Evolutionary conservation across 2,329 filamentous ascomycete species (phyloP), one percentile per base, ranked within the genome.

Genomic region (Sclerotinia sclerotiorum): DNA sequence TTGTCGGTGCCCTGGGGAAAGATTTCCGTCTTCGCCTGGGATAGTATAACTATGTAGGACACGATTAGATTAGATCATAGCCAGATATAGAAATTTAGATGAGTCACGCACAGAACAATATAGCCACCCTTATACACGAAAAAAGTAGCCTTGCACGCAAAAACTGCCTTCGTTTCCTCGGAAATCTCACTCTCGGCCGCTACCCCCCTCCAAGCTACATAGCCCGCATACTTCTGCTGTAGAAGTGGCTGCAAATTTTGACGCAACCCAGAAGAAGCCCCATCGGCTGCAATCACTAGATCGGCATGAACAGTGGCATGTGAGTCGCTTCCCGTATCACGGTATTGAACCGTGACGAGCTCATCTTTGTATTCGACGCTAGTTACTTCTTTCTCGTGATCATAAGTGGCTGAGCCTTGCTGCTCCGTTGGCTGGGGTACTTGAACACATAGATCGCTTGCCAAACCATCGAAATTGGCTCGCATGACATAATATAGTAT

Each of bases 401-500:
- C 29, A 1, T 66, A 66, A 19, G 15, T 27, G 39, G 49, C 52
- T 7, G 52, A 49, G 21, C 19, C 51, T n/a, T 7, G 7, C 17
- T 21, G 51, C 10, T 0, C 17, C 5, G 3, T 8, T 48, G 19
- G 2, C 13, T 57, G 19, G 39, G 10, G 29, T 5, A 42, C n/a
- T 15, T 51, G 29, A 48, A 39, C 27, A 27, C 49, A 54, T 4
- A 65, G 27, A 3, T 69, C 67, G 68, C 69, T 70, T 39, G 46
- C 61, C 19, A 67, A 32, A 1, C 72, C 71, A 65, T 75, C 73
- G 49, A 75, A 73, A 62, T 72, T 72, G 11, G 71, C 69, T 39
- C 72, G 52, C 39, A 73, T 35, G 6, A 70, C 19, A 32, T 69
- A 69, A 27, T 74, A 75, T 8, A 72, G 32, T 6, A 70, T 46